phyloP scores from a whole-genome alignment of 805 yeast genomes.

The Metschnikowia lochheadii region DNA sequence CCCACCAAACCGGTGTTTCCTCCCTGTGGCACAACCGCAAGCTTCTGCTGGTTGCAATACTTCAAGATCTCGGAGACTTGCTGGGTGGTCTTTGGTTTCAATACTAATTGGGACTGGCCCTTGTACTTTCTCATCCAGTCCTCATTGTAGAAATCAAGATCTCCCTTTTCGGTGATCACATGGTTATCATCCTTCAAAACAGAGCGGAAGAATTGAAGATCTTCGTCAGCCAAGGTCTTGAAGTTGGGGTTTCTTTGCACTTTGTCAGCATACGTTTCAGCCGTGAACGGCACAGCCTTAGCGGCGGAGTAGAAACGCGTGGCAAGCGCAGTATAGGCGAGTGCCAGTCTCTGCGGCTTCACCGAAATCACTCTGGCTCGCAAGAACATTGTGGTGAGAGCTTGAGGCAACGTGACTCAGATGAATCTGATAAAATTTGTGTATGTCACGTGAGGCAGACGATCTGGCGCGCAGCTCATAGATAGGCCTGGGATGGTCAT shows the following conservation, averaged over 20 bases:
- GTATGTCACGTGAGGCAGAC: background rate
- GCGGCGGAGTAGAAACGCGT: constrained; percentile 21
- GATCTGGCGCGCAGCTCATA: background rate
- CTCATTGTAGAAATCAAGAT: constrained; percentile 69
- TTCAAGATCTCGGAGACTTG: constrained; percentile 73
- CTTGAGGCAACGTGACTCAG: background rate
- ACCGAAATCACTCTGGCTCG: constrained; percentile 2
- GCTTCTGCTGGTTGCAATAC: constrained; percentile 69
- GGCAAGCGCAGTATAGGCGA: background rate
- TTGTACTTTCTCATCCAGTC: constrained; percentile 93
- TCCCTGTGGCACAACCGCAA: constrained; percentile 94
- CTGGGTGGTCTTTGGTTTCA: constrained; percentile 77
- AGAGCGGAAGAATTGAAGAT: constrained; percentile 56
- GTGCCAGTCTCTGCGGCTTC: background rate
- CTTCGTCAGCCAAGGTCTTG: constrained; percentile 50
- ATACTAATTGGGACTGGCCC: constrained; percentile 78
- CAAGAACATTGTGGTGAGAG: background rate
- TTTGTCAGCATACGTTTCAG: constrained; percentile 60
- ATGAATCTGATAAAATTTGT: constrained; percentile 1
- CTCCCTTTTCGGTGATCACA: constrained; percentile 55
- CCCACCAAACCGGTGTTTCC: constrained; percentile 97
- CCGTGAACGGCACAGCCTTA: constrained; percentile 51
- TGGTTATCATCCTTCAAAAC: constrained; percentile 50
- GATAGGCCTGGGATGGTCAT: background rate
- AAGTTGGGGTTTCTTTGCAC: constrained; percentile 49